A percentile compares a stretch with the other conserved stretches of the same genome.
phyloP scores from a whole-genome alignment of 306 rosid species.

The Heteromeles arbutifolia region DNA sequence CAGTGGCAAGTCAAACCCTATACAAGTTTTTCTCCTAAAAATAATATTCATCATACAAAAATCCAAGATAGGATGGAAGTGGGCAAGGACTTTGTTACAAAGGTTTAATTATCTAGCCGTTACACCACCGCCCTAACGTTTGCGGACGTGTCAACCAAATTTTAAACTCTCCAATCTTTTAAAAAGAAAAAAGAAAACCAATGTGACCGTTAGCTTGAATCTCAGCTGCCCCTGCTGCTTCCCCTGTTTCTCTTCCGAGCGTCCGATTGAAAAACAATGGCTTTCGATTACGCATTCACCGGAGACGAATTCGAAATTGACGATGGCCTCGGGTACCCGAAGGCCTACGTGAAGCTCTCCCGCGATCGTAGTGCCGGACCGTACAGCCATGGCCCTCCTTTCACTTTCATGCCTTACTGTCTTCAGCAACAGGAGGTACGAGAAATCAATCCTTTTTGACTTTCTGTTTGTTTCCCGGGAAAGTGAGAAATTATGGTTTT shows the following conservation, averaged over 20 bases:
- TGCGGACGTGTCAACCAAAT: constrained; percentile 13
- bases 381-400: constrained; percentile 70
- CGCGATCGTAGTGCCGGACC: constrained; percentile 45
- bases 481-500: constrained; percentile 16
- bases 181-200: not conserved
- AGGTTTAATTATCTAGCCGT: constrained; percentile 44
- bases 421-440: constrained; percentile 67
- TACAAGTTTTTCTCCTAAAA: too few species aligned
- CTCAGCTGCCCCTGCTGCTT: constrained; percentile 5
- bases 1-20: too few species aligned
- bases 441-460: not conserved
- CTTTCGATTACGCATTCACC: constrained; percentile 41
- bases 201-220: constrained; percentile 52
- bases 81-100: not conserved
- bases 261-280: constrained; percentile 39
- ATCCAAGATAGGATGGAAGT: not conserved
- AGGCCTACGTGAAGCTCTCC: constrained; percentile 64
- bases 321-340: constrained; percentile 74
- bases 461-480: not conserved
- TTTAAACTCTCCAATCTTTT: constrained; percentile 9
- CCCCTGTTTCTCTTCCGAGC: constrained; percentile 5
- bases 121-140: constrained; percentile 17
- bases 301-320: constrained; percentile 54
- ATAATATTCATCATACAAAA: not conserved
- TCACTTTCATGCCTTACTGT: constrained; percentile 66